Evolutionary conservation across 306 rosid species (phyloP), one percentile per base, ranked within the genome.

Genomic region (Cicer arietinum): DNA sequence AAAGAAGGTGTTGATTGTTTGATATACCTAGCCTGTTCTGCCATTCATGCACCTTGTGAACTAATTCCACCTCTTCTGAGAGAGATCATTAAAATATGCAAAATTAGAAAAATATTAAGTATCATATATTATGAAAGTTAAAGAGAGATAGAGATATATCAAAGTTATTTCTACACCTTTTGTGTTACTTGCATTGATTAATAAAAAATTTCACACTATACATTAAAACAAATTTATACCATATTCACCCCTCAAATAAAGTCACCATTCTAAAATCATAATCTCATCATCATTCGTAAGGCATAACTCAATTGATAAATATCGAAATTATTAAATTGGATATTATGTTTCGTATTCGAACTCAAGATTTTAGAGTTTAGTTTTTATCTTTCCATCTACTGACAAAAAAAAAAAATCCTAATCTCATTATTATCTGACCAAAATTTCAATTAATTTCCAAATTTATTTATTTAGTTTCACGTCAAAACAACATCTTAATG

Each of bases 21-120:
- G 74, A 57, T 58, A 40, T 20, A 14, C 83, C 75, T 51, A 81
- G 67, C 54, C 30, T 81, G 81, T 76, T 81, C 44, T 81, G 39
- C 81, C 80, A 69, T 81, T 81, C 77, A 35, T 76, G 56, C 69
- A 81, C 77, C 69, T 13, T 69, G 77, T 75, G 81, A 53, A 6
- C 7, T 1, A 80, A 63, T 1, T 63, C 48, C 47, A 67, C 64
- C 16, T 74, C 9, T 16, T 69, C 84, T 68, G 50, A 37, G 13
- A 22, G n/a, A 59, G 66, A 41, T 71, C 30, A 67, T 66, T 7
- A 70, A 17, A n/a, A 18, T 61, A 50, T 18, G 2, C 20, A 12
- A 18, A 8, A 8, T 17, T 5, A 17, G 11, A 17, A 53, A 7
- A 6, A 53, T 1, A 16, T 53, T 16, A 52, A 52, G 7, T 16